Conservation (phyloP, 768 basidiomycete genomes). For the Termitomyces titanicus region DNA sequence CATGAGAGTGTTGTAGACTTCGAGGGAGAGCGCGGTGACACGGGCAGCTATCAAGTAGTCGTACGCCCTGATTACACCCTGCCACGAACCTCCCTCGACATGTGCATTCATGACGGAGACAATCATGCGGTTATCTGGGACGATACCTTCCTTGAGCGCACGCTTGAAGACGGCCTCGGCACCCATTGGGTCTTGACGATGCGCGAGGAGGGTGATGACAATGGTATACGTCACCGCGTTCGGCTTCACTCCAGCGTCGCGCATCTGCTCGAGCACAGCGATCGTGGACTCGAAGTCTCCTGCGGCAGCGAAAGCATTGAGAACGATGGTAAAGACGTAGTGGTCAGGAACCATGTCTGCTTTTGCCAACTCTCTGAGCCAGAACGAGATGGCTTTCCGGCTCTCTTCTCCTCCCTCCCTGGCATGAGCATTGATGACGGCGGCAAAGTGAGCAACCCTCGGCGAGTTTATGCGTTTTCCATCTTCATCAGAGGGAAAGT, state of each 20-base stretch:
- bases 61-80: conserved; percentile 67
- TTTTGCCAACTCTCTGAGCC: conserved; percentile 50
- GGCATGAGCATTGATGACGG: conserved; percentile 53
- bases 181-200: conserved; percentile 54
- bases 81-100: conserved; percentile 78
- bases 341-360: conserved; percentile 50
- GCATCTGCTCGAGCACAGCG: conserved; percentile 60
- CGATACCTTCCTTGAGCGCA: conserved; percentile 57
- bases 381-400: conserved; percentile 39
- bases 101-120: conserved; percentile 78
- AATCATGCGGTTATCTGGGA: conserved; percentile 63
- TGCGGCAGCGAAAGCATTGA: conserved; percentile 50
- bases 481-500: conserved; percentile 39
- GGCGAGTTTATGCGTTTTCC: conserved; percentile 35
- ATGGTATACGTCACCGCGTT: conserved; percentile 58
- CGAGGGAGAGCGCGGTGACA: conserved; percentile 43
- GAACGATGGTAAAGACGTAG: conserved; percentile 55
- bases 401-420: conserved; percentile 39
- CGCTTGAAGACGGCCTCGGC: conserved; percentile 67
- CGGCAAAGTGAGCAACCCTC: conserved; percentile 47
- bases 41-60: conserved; percentile 45
- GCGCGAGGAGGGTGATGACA: conserved; percentile 63
- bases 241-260: conserved; percentile 40
- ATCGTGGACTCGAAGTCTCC: conserved; percentile 54
- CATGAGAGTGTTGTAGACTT: conserved; percentile 73